Base-by-base conservation (phyloP, 2,329 filamentous ascomycete species). In the Phialocephala subalpina region DNA sequence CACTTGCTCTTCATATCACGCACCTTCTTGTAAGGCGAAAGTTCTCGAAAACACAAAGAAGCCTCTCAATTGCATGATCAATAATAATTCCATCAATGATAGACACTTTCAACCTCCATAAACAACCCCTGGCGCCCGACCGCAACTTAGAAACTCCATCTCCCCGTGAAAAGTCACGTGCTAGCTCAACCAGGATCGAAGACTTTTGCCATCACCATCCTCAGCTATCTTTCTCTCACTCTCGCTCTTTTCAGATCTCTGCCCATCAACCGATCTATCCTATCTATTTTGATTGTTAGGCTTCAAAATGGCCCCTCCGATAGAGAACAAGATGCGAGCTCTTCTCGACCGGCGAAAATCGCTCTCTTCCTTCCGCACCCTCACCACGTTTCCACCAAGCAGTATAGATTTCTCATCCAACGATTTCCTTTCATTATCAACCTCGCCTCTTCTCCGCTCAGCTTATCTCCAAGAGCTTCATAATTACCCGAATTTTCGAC, bases 351-450 rank as follows among this genome's bases (percentile, higher is more conserved):
- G 65, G 25, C 68, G 73, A 20, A 62, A 65, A 58, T 38, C 66
- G 25, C 64, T 65, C 40, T 75, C 73, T 1, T 58, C 70, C 4
- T 77, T 84, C 8, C 82, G 84, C n/a, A 76, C 74, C 6, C 74
- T 86, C 20, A 84, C 78, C 0, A 76, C 91, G 3, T 86, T 90
- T 2, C 90, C 90, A 0, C 84, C 90, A 0, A 87, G 84, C 22
- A 90, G 87, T 25, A 86, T 89, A 87, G 73, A 74, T 42, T 74
- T 75, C 67, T 73, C 71, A 9, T 74, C 73, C 25, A 75, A 74
- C 33, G 71, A 73, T 42, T 74, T 74, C 55, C 72, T 75, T n/a
- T 74, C 73, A 0, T 66, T 74, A 16, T 67, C 67, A 16, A 65
- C 64, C 27, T 74, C 68, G 2, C 55, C 67, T 3, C 27, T 64